These are phyloP conservation scores for Phyllachora maydis DNA, from an alignment of 2,329 filamentous ascomycete genomes.

Conservation along the genomic window DNA sequence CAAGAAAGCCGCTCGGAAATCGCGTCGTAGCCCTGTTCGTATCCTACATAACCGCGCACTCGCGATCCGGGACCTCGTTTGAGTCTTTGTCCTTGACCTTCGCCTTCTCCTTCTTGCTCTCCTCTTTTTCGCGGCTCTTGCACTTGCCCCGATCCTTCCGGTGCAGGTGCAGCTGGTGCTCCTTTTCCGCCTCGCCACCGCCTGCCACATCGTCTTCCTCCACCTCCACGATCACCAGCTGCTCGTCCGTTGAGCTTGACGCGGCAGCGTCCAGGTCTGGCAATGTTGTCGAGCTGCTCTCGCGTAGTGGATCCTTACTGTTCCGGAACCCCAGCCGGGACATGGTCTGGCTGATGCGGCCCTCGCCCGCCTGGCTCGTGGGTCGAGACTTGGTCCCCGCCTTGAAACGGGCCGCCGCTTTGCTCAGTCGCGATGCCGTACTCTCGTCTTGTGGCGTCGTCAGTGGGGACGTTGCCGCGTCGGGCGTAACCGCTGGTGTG, in stretches of 20 bases:
- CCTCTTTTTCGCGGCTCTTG: constrained; percentile 14
- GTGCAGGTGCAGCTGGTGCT: constrained; percentile 7
- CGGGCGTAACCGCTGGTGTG: constrained; percentile 14
- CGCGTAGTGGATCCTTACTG: constrained; percentile 25
- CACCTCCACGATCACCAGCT: constrained; percentile 4
- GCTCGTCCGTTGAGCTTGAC: constrained; percentile 3
- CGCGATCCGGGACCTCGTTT: constrained; percentile 6
- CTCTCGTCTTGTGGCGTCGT: constrained; percentile 29
- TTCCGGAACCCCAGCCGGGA: constrained; percentile 28
- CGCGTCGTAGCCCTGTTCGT: too few relatives aligned
- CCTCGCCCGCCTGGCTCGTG: constrained; percentile 35
- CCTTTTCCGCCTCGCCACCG: constrained; percentile 5
- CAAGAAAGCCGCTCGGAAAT: too few relatives aligned
- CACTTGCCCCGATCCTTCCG: constrained; percentile 15
- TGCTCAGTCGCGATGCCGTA: constrained; percentile 30
- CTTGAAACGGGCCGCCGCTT: constrained; percentile 34
- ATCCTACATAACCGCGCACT: constrained; percentile 9
- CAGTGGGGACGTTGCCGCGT: constrained; percentile 13
- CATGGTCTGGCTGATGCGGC: constrained; percentile 34
- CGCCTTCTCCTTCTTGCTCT: constrained; percentile 14
- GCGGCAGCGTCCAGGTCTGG: constrained; percentile 1
- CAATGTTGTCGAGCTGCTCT: constrained; percentile 3
- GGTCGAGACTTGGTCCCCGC: constrained; percentile 22
- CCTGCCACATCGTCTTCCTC: constrained; percentile 4
- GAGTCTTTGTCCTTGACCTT: constrained; percentile 4